Conservation (phyloP, 2,329 filamentous ascomycete genomes). For the Penicillium frequentans region DNA sequence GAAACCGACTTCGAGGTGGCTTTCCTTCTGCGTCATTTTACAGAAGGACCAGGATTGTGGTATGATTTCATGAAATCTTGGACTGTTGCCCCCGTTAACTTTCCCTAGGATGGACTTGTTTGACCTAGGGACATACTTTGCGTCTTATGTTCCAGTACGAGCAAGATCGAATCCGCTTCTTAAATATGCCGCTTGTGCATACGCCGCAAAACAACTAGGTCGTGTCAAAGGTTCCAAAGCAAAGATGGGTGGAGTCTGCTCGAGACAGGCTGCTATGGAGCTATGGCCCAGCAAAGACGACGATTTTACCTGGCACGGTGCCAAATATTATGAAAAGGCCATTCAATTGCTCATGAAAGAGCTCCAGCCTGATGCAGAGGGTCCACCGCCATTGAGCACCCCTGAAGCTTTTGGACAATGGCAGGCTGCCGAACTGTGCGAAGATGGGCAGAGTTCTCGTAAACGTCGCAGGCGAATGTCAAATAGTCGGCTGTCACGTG, state of each 20-base stretch:
- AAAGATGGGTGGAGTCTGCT: slow-evolving; percentile 47
- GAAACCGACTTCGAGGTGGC: slow-evolving; percentile 57
- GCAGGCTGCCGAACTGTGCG: slow-evolving; percentile 35
- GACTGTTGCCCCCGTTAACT: slow-evolving; percentile 4
- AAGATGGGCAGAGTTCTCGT: slow-evolving; percentile 43
- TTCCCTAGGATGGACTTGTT: slow-evolving; percentile 45
- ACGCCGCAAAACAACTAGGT: slow-evolving; percentile 61
- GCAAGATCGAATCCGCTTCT: slow-evolving; percentile 51
- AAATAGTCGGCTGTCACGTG: slow-evolving; percentile 46
- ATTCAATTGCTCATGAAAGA: slow-evolving; percentile 57
- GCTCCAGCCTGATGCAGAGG: slow-evolving; percentile 38
- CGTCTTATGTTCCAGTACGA: slow-evolving; percentile 59
- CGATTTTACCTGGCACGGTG: slow-evolving; percentile 62
- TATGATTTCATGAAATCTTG: slow-evolving; percentile 24
- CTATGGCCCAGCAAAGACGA: slow-evolving; percentile 49
- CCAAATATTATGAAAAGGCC: slow-evolving; percentile 64
- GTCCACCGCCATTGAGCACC: slow-evolving; percentile 33
- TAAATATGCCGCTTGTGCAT: slow-evolving; percentile 58
- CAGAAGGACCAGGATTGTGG: slow-evolving; percentile 61
- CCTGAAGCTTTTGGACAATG: slow-evolving; percentile 38
- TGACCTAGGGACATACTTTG: slow-evolving; percentile 58
- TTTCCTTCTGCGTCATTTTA: slow-evolving; percentile 61
- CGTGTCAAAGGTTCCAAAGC: slow-evolving; percentile 55
- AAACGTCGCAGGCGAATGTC: slow-evolving; percentile 42
- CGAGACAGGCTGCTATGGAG: slow-evolving; percentile 54